These are phyloP conservation scores for Teratosphaeria gauchensis DNA, from an alignment of 2,329 filamentous ascomycete species.

Conservation along the genomic window DNA sequence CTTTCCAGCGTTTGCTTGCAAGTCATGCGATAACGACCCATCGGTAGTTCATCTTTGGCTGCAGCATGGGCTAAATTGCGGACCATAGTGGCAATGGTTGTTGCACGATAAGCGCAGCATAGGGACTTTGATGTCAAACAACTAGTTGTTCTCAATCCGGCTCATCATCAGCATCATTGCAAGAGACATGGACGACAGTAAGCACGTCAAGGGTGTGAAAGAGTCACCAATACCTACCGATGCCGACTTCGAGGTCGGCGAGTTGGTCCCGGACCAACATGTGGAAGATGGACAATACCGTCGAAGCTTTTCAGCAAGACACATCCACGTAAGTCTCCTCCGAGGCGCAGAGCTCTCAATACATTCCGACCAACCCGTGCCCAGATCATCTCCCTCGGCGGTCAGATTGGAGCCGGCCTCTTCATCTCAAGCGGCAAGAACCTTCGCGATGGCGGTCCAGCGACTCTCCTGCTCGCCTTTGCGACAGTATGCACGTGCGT, in stretches of 20 bases:
- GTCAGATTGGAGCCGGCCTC: conserved; percentile 40
- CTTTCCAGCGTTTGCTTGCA: not conserved
- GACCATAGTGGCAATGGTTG: not conserved
- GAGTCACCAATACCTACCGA: not conserved
- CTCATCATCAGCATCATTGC: not conserved
- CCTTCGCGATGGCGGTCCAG: conserved; percentile 40
- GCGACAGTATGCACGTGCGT: conserved; percentile 21
- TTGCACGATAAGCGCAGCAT: not conserved
- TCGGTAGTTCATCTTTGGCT: not conserved
- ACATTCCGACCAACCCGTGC: conserved; percentile 3
- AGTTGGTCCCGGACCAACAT: not conserved
- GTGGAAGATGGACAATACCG: conserved; percentile 5
- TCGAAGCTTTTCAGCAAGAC: conserved; percentile 6
- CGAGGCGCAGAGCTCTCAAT: not conserved
- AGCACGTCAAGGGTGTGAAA: not conserved
- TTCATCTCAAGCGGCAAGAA: conserved; percentile 41
- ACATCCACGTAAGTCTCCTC: conserved; percentile 6
- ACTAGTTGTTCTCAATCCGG: no score
- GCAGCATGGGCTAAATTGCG: not conserved
- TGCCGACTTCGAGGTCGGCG: not conserved
- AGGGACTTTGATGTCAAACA: not conserved
- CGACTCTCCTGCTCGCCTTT: conserved; percentile 27
- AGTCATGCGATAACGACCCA: not conserved
- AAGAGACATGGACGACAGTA: not conserved
- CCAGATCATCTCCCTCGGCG: conserved; percentile 20